Percentiles rank a stretch among this genome's conserved stretches.
Evolutionary conservation across 805 yeast genomes (phyloP).

Genomic region (Kregervanrija pseudodelftensis): DNA sequence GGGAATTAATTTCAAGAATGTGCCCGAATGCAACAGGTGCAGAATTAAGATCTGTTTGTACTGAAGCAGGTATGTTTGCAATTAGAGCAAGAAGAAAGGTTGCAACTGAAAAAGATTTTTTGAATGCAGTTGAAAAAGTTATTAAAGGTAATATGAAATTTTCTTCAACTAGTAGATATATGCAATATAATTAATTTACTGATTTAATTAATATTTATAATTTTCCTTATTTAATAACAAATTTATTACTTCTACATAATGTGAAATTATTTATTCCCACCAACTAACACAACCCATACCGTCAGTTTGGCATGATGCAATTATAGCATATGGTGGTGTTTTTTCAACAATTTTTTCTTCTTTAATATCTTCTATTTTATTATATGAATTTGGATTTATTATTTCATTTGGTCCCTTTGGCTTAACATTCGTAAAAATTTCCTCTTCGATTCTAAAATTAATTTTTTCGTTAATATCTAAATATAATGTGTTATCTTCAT

Average conservation of each 20-base stretch:
- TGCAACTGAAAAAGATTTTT: constrained; percentile 95
- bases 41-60: constrained; percentile 94
- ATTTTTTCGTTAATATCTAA: constrained; percentile 88
- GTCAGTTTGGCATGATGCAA: constrained; percentile 89
- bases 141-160: constrained; percentile 98
- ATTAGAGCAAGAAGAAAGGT: constrained; percentile 97
- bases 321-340: constrained; percentile 73
- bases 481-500: constrained; percentile 67
- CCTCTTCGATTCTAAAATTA: constrained; percentile 86
- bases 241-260: background rate
- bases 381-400: constrained; percentile 17
- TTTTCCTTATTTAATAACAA: background rate
- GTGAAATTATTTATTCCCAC: constrained; percentile 62
- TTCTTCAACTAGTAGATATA: constrained; percentile 93
- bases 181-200: constrained; percentile 78
- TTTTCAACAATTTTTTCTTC: constrained; percentile 33
- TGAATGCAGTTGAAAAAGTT: constrained; percentile 96
- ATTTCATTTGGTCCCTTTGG: constrained; percentile 52
- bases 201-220: background rate
- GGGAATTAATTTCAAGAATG: constrained; percentile 96
- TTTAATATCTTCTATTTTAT: constrained; percentile 17
- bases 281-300: constrained; percentile 96
- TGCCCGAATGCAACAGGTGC: constrained; percentile 99
- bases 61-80: constrained; percentile 99
- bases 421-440: constrained; percentile 73